phyloP scores from a whole-genome alignment of 2,329 filamentous ascomycete genomes.

The Neofusicoccum parvum region DNA sequence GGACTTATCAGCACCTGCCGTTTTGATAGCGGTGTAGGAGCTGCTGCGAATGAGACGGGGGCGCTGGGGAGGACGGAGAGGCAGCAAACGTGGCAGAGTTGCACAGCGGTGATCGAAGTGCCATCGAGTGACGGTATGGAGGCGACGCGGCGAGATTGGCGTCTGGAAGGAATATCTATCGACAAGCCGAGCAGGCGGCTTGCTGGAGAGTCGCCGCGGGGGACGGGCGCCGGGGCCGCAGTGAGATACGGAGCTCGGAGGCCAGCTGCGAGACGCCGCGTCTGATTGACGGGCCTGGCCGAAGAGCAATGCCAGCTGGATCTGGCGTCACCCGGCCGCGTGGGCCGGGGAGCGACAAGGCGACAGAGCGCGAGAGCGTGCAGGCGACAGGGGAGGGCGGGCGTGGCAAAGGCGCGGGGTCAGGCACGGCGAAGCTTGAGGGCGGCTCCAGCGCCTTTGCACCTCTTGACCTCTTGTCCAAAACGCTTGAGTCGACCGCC shows the following conservation, averaged over 20 bases:
- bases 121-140: neutral
- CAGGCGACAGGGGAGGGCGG: neutral
- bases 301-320: conserved; percentile 1
- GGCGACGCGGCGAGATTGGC: neutral
- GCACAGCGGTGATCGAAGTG: neutral
- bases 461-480: conserved; percentile 1
- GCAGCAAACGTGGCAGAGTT: neutral
- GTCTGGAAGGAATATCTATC: neutral
- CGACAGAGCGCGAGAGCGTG: neutral
- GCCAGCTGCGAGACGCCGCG: neutral
- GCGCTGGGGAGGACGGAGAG: neutral
- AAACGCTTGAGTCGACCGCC: conserved; percentile 14
- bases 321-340: neutral
- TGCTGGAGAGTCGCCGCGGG: neutral
- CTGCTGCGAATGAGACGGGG: neutral
- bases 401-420: neutral
- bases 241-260: neutral
- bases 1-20: conserved; percentile 14
- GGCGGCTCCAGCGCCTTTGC: neutral
- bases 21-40: conserved; percentile 1
- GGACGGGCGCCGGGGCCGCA: neutral
- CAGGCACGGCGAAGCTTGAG: conserved; percentile 11
- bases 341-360: neutral
- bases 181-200: neutral
- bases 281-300: neutral